Evolutionary conservation across 106 monocot genomes (phyloP), one percentile per base, ranked within the genome.

Genomic region (Xerophyta viscosa): DNA sequence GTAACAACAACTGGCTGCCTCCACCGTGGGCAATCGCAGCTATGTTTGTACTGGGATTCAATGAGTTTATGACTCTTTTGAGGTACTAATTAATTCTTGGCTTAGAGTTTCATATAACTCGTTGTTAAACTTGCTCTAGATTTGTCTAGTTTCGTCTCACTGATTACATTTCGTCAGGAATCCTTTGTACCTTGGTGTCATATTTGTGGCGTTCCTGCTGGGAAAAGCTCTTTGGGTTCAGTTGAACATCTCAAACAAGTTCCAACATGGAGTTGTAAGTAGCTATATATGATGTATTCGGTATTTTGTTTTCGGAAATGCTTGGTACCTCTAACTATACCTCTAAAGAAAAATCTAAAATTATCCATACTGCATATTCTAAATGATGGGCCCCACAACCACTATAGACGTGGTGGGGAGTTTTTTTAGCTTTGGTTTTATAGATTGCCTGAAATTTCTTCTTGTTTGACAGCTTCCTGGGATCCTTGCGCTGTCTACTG

Each of bases 181-280:
- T 63, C 96, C 96, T 17, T 66, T 96, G 10, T 96, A 79, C 41
- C 71, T 96, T n/a, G 62, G 27, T 42, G 37, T 96, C 21, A 71
- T 96, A 62, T 96, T 96, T 56, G 68, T 96, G n/a, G 56, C 59
- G 4, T 96, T 68, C 29, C 78, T 96, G 27, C 53, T 96, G 31
- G 81, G 68, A 23, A 96, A 89, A 66, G 96, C 96, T 57, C 61
- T 96, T 14, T 96, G 96, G 96, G 85, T 96, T n/a, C 96, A 96
- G 61, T 70, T 89, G n/a, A 81, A 89, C 60, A 66, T 96, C 42
- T 43, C 85, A 2, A 63, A 70, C n/a, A 79, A 73, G 71, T 96
- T 96, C 44, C 76, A 61, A 39, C 78, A 86, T 71, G 96, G 96
- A 46, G 77, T 72, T 60, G 96, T 96, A 60, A 85, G 96, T 82